Evolutionary conservation across 169 alveolate genomes (phyloP).

Genomic region (Eimeria falciformis): DNA sequence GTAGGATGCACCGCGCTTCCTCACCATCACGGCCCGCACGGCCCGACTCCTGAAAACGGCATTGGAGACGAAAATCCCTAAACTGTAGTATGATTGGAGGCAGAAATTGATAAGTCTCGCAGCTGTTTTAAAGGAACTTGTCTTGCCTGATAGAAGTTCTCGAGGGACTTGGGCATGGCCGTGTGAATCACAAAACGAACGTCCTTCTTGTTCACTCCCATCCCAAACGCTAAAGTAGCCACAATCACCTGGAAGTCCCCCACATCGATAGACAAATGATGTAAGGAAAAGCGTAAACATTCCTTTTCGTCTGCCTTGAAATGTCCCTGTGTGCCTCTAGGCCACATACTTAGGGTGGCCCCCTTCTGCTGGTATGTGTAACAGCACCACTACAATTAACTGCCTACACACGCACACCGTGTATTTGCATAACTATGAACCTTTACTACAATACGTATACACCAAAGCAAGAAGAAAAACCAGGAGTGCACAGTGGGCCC

Average conservation of each 20-base stretch:
- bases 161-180: constrained; percentile 97
- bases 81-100: neutral
- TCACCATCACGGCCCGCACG: constrained; percentile 96
- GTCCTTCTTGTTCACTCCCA: constrained; percentile 99
- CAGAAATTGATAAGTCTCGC: neutral
- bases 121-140: no score
- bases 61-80: neutral
- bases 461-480: no score
- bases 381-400: no score
- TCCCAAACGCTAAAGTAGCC: constrained; percentile 99
- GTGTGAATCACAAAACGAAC: constrained; percentile 98
- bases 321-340: no score
- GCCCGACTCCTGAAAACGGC: constrained; percentile 95
- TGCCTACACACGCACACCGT: no score
- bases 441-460: no score
- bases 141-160: constrained; percentile 91
- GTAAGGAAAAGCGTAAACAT: no score
- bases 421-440: no score
- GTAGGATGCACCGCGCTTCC: constrained; percentile 44
- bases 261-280: neutral
- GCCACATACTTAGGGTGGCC: no score
- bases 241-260: constrained; percentile 89
- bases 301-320: no score
- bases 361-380: no score
- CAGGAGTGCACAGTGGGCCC: no score